A percentile compares a stretch with the other conserved stretches of the same genome.
These are phyloP conservation scores for Pleurotus citrinopileatus DNA, from an alignment of 768 basidiomycete genomes.

Conservation along the genomic window DNA sequence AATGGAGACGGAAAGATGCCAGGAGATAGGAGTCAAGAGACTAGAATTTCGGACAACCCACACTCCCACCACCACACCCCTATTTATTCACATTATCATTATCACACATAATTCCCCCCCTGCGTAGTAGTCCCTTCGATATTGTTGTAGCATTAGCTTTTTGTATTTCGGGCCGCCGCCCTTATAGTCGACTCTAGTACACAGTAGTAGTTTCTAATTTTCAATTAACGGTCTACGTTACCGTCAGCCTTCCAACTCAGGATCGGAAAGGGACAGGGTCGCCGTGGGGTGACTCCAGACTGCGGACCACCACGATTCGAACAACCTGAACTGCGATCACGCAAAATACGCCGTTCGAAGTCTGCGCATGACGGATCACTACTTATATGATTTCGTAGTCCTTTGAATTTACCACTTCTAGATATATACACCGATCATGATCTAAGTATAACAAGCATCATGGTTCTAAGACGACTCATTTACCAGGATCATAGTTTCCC, in stretches of 20 bases:
- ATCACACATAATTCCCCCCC: too few relatives aligned
- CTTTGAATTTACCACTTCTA: not conserved
- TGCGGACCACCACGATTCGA: too few relatives aligned
- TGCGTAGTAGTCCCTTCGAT: too few relatives aligned
- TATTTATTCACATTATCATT: slow-evolving; percentile 8
- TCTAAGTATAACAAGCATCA: too few relatives aligned
- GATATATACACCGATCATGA: slow-evolving; percentile 2
- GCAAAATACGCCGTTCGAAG: not conserved
- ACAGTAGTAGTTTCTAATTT: not conserved
- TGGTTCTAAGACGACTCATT: not conserved
- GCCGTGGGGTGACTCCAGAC: not conserved
- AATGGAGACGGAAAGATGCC: not conserved
- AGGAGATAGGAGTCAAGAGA: not conserved
- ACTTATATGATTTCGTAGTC: too few relatives aligned
- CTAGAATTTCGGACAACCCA: not conserved
- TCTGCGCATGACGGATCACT: not conserved
- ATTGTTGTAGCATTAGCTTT: slow-evolving; percentile 6
- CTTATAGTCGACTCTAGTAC: not conserved
- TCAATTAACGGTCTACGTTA: not conserved
- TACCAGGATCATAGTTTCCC: slow-evolving; percentile 37
- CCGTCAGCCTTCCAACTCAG: too few relatives aligned
- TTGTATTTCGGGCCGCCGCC: not conserved
- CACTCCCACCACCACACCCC: not conserved
- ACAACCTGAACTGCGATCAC: not conserved
- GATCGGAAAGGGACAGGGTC: not conserved